phyloP scores from a whole-genome alignment of 140 eudicot species.

The Stevia rebaudiana region DNA sequence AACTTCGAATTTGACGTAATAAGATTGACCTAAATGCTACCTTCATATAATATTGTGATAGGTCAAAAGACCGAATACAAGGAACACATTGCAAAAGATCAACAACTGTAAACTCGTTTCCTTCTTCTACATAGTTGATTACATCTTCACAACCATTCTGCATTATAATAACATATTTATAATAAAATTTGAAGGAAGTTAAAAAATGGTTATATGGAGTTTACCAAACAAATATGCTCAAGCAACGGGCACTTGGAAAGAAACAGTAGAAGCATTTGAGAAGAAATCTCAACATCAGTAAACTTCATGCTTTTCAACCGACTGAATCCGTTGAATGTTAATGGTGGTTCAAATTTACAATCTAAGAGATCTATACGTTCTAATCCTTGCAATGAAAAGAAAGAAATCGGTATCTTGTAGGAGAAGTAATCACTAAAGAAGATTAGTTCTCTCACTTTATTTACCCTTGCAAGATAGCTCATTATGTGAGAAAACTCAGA shows the following conservation, averaged over 20 bases:
- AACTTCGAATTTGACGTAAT: background rate
- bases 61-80: conserved; percentile 14
- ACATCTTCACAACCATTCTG: background rate
- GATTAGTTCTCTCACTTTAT: conserved; percentile 12
- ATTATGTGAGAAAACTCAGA: conserved; percentile 32
- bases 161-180: background rate
- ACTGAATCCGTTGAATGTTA: conserved; percentile 29
- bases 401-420: background rate
- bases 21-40: background rate
- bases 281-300: conserved; percentile 3
- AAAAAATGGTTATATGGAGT: background rate
- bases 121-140: background rate
- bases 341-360: conserved; percentile 20
- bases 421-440: background rate
- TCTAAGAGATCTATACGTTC: background rate
- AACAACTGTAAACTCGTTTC: conserved; percentile 15
- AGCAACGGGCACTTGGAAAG: conserved; percentile 32
- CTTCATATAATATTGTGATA: conserved; percentile 9
- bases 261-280: conserved; percentile 15
- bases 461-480: conserved; percentile 11
- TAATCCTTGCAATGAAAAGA: background rate
- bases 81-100: conserved; percentile 25
- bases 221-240: conserved; percentile 19
- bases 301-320: conserved; percentile 10
- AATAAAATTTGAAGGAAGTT: too few relatives aligned